A percentile compares a stretch with the other conserved stretches of the same genome.
Conservation (phyloP, 2,329 filamentous ascomycete genomes). For the Pleomassaria siparia region DNA sequence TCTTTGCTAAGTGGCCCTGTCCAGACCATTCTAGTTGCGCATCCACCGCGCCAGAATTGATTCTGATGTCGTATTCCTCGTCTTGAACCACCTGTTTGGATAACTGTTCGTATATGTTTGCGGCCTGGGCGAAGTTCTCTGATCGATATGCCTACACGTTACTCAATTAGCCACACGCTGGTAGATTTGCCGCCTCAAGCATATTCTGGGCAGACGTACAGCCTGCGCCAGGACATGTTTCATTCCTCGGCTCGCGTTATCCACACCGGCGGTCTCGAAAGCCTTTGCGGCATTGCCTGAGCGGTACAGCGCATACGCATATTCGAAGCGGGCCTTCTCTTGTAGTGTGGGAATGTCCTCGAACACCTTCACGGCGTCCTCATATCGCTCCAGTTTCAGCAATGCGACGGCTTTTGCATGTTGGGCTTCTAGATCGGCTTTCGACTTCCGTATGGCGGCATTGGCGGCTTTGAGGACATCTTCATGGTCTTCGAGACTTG, state of each 20-base stretch:
- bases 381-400: conserved; percentile 79
- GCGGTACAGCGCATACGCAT: conserved; percentile 84
- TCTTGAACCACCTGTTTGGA: conserved; percentile 52
- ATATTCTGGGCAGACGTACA: conserved; percentile 41
- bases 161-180: conserved; percentile 13
- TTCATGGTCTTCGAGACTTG: conserved; percentile 69
- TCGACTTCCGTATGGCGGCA: conserved; percentile 59
- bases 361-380: conserved; percentile 71
- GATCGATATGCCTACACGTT: conserved; percentile 64
- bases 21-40: conserved; percentile 74
- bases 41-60: conserved; percentile 72
- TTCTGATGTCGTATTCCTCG: conserved; percentile 73
- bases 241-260: conserved; percentile 51
- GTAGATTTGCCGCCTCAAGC: background rate
- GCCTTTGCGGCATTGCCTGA: conserved; percentile 69
- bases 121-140: conserved; percentile 71
- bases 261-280: conserved; percentile 51
- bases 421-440: conserved; percentile 61
- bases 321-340: conserved; percentile 65
- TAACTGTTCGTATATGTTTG: conserved; percentile 64
- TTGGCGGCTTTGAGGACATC: conserved; percentile 69
- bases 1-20: conserved; percentile 53
- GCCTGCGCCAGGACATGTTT: conserved; percentile 65
- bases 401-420: conserved; percentile 73
- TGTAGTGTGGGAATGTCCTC: conserved; percentile 64